phyloP scores from a whole-genome alignment of 106 monocot species.

The Dendrobium catenatum region DNA sequence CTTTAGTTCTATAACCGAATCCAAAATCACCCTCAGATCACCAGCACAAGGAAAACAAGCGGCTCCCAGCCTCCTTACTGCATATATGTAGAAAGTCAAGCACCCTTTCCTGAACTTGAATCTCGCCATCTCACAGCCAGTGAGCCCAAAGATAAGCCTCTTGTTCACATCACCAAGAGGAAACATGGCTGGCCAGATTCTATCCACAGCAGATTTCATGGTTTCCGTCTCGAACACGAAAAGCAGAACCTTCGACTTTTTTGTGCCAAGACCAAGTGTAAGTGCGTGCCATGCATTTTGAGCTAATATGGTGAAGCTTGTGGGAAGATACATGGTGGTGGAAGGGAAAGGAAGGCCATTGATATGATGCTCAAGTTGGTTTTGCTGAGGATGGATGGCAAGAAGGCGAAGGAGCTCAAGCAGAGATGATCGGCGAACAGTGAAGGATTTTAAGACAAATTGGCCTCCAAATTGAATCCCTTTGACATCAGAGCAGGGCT shows the following conservation, averaged over 20 bases:
- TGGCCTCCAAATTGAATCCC: constrained; percentile 35
- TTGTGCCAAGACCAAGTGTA: constrained; percentile 44
- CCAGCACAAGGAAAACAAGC: constrained; percentile 19
- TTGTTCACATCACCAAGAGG: constrained; percentile 19
- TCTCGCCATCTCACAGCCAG: constrained; percentile 39
- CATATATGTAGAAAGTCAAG: constrained; percentile 42
- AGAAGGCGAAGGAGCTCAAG: constrained; percentile 16
- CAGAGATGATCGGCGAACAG: constrained; percentile 22
- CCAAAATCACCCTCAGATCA: constrained; percentile 22
- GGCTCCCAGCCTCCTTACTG: constrained; percentile 19
- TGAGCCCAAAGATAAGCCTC: constrained; percentile 16
- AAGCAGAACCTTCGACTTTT: constrained; percentile 36
- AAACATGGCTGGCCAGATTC: constrained; percentile 16
- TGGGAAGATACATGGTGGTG: constrained; percentile 21
- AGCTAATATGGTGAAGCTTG: constrained; percentile 31
- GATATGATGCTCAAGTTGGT: neutral
- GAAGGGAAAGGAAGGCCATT: constrained; percentile 11
- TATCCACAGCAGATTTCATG: constrained; percentile 26
- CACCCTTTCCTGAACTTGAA: constrained; percentile 49
- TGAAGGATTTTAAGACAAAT: constrained; percentile 35
- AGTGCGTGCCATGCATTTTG: constrained; percentile 39
- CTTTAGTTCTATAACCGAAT: constrained; percentile 22
- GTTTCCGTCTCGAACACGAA: constrained; percentile 36
- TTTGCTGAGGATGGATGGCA: neutral
- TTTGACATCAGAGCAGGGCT: constrained; percentile 35